These are phyloP conservation scores for Paspalum notatum DNA, from an alignment of 176 grass and related monocot species.

Conservation along the genomic window DNA sequence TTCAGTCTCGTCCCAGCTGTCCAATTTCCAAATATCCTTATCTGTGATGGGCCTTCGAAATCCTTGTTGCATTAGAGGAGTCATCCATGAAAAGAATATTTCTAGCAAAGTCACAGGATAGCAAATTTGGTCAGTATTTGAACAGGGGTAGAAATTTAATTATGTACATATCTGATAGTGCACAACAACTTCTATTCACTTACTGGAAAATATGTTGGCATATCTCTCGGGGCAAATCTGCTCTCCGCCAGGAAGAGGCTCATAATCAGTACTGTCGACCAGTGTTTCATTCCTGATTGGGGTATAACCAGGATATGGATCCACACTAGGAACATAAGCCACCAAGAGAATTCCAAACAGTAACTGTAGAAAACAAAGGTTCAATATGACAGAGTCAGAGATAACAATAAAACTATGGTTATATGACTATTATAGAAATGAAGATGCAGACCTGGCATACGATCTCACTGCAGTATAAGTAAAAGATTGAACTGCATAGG, in stretches of 20 bases:
- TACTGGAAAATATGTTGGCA: conserved; percentile 69
- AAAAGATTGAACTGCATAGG: conserved; percentile 79
- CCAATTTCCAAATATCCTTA: conserved; percentile 99
- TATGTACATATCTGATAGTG: conserved; percentile 16
- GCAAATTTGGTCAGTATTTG: conserved; percentile 25
- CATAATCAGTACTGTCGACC: conserved; percentile 75
- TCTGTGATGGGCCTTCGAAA: conserved; percentile 77
- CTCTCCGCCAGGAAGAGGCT: conserved; percentile 76
- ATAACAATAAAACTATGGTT: not conserved
- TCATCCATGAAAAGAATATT: conserved; percentile 97
- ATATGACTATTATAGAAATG: conserved; percentile 3
- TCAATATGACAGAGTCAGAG: conserved; percentile 10
- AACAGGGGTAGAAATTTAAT: conserved; percentile 22
- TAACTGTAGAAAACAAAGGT: conserved; percentile 57
- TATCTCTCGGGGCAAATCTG: conserved; percentile 90
- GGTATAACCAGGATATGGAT: conserved; percentile 81
- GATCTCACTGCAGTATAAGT: conserved; percentile 77
- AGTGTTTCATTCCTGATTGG: conserved; percentile 66
- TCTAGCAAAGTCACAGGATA: conserved; percentile 50
- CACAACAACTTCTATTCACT: conserved; percentile 50
- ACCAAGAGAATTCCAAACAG: conserved; percentile 90
- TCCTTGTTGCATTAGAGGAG: conserved; percentile 96
- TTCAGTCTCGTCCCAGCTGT: conserved; percentile 91
- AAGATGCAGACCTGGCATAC: conserved; percentile 68
- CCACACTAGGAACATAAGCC: conserved; percentile 83